phyloP scores from a whole-genome alignment of 1,139 yeast genomes.

The Geotrichum cucujoidarum region DNA sequence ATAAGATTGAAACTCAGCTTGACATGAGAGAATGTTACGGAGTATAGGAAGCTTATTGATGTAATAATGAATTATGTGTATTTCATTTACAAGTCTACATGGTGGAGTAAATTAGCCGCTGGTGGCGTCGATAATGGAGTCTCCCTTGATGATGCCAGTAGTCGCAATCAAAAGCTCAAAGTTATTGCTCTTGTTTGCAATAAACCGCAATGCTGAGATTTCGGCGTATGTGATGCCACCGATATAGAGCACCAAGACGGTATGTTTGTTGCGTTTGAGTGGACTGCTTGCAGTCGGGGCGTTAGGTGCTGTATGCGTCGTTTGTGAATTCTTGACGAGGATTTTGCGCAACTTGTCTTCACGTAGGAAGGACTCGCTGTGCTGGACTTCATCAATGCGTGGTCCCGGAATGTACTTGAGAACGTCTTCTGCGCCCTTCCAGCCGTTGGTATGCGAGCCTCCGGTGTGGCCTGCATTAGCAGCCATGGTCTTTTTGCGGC shows the following conservation, averaged over 20 bases:
- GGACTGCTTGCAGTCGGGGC: constrained; percentile 16
- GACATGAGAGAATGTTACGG: constrained; percentile 3
- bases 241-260: constrained; percentile 48
- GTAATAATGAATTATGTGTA: no score
- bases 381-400: constrained; percentile 35
- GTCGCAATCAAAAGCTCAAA: constrained; percentile 48
- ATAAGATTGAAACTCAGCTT: constrained; percentile 32
- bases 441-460: constrained; percentile 31
- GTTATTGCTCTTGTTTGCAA: constrained; percentile 41
- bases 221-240: constrained; percentile 86
- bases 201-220: constrained; percentile 56
- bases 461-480: constrained; percentile 25
- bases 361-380: constrained; percentile 29
- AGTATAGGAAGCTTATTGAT: neutral
- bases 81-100: no score
- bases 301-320: constrained; percentile 29
- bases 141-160: constrained; percentile 52
- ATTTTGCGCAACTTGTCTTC: constrained; percentile 38
- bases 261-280: constrained; percentile 28
- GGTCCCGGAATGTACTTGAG: constrained; percentile 36
- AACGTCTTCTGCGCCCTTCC: constrained; percentile 38
- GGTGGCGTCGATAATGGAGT: constrained; percentile 37
- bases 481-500: neutral
- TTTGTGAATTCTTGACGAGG: constrained; percentile 31
- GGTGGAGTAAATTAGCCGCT: no score